A percentile compares a stretch with the other conserved stretches of the same genome.
phyloP scores from a whole-genome alignment of 352 stramenopile genomes.

The Globisporangium sylvaticum region DNA sequence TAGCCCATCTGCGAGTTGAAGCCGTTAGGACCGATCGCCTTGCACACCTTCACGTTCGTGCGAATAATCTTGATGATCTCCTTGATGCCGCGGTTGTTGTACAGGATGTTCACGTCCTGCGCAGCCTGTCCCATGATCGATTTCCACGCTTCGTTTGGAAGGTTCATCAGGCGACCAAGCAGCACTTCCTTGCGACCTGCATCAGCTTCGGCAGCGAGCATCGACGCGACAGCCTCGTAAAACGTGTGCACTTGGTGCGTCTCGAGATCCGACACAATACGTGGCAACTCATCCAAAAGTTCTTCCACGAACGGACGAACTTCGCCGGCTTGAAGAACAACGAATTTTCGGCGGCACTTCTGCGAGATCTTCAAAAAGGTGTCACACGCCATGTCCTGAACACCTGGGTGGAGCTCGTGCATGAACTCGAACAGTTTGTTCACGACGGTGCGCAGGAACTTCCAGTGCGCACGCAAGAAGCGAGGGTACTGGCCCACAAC shows the following conservation, averaged over 20 bases:
- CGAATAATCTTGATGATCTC: conserved; percentile 98
- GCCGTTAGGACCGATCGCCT: conserved; percentile 91
- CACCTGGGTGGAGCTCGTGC: conserved; percentile 98
- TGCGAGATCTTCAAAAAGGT: conserved; percentile 99
- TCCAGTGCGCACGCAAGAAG: conserved; percentile 99
- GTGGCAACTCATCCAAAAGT: conserved; percentile 92
- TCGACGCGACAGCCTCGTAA: conserved; percentile 96
- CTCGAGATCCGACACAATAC: conserved; percentile 97
- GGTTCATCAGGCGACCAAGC: conserved; percentile 93
- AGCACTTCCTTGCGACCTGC: conserved; percentile 87
- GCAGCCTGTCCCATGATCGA: conserved; percentile 79
- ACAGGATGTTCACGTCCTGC: conserved; percentile 75
- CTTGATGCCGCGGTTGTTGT: conserved; percentile 74
- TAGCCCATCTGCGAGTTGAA: conserved; percentile 97
- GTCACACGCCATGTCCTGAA: conserved; percentile 99
- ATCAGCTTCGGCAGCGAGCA: conserved; percentile 75
- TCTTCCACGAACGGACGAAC: conserved; percentile 95
- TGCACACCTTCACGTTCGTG: conserved; percentile 96
- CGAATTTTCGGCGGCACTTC: conserved; percentile 97
- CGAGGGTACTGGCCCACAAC: conserved; percentile 99
- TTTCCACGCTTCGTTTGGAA: conserved; percentile 92
- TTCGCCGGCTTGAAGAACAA: conserved; percentile 94
- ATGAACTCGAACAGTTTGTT: conserved; percentile 99
- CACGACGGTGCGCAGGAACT: conserved; percentile 99
- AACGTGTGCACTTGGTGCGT: conserved; percentile 99